Percentiles rank a stretch among this genome's conserved stretches.
phyloP scores from a whole-genome alignment of 495 filamentous ascomycete species.

The Chaetomium tenue region DNA sequence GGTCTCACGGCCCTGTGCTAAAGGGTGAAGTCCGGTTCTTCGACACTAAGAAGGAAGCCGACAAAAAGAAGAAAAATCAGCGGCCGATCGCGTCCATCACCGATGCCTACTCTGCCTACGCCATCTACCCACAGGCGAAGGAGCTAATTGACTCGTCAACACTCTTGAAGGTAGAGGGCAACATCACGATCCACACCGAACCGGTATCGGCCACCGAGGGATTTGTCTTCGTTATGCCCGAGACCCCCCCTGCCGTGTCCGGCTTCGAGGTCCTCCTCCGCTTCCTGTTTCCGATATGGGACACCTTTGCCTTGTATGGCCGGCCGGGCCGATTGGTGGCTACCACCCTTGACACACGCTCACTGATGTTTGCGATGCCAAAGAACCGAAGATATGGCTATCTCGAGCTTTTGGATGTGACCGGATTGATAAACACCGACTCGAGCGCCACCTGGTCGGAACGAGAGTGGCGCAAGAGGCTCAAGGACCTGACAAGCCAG shows the following conservation, averaged over 20 bases:
- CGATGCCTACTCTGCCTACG: slow-evolving; percentile 87
- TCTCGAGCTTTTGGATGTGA: slow-evolving; percentile 82
- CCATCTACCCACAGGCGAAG: slow-evolving; percentile 92
- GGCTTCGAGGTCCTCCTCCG: slow-evolving; percentile 97
- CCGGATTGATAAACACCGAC: slow-evolving; percentile 68
- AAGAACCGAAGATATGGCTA: slow-evolving; percentile 86
- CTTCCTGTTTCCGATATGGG: slow-evolving; percentile 90
- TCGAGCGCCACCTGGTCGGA: slow-evolving; percentile 81
- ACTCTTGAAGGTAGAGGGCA: slow-evolving; percentile 89
- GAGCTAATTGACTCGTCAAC: slow-evolving; percentile 92
- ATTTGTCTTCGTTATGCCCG: slow-evolving; percentile 97
- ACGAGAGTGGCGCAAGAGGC: slow-evolving; percentile 79
- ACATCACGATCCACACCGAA: slow-evolving; percentile 77
- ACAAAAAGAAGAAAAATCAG: slow-evolving; percentile 83
- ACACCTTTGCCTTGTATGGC: slow-evolving; percentile 89
- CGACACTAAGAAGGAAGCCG: slow-evolving; percentile 64
- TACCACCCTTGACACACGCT: slow-evolving; percentile 78
- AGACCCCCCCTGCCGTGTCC: slow-evolving; percentile 81
- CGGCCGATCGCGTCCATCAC: slow-evolving; percentile 86
- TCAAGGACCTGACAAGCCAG: slow-evolving; percentile 87
- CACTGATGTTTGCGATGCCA: slow-evolving; percentile 98
- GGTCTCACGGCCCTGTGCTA: slow-evolving; percentile 57
- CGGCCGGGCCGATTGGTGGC: slow-evolving; percentile 83
- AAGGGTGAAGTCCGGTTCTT: slow-evolving; percentile 94
- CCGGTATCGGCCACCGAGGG: slow-evolving; percentile 76